These are phyloP conservation scores for Musa troglodytarum DNA, from an alignment of 176 grass and related monocot species.

Conservation along the genomic window DNA sequence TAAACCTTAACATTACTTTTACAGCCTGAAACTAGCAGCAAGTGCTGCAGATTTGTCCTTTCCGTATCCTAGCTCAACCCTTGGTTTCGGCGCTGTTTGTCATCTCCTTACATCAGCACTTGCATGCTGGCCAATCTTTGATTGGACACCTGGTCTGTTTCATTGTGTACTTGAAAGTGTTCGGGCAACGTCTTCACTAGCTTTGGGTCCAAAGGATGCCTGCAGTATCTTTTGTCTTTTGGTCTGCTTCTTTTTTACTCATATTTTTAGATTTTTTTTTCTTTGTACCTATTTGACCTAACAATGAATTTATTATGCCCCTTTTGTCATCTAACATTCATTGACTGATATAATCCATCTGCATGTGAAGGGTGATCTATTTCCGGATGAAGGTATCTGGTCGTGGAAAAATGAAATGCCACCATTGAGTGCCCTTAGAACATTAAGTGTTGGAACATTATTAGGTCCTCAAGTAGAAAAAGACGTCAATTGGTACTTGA, in stretches of 20 bases:
- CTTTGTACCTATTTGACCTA: neutral
- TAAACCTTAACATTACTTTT: constrained; percentile 19
- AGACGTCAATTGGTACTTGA: constrained; percentile 80
- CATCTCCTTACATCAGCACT: constrained; percentile 89
- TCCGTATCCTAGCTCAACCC: constrained; percentile 57
- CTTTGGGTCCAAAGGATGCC: constrained; percentile 83
- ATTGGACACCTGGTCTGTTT: constrained; percentile 88
- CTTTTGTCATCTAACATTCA: neutral
- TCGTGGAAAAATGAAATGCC: constrained; percentile 80
- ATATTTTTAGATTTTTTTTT: neutral
- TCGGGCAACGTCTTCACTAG: constrained; percentile 45
- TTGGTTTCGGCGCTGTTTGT: constrained; percentile 75
- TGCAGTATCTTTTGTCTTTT: constrained; percentile 90
- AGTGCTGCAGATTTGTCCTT: constrained; percentile 82
- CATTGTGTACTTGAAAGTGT: constrained; percentile 83
- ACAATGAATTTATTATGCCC: neutral
- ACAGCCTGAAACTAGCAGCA: constrained; percentile 78
- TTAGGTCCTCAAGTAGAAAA: constrained; percentile 75
- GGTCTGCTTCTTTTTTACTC: constrained; percentile 28
- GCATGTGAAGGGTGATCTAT: constrained; percentile 68
- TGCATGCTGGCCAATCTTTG: constrained; percentile 88
- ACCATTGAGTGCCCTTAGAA: constrained; percentile 73
- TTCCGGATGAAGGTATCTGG: constrained; percentile 93
- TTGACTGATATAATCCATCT: constrained; percentile 23
- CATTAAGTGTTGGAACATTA: constrained; percentile 62